Evolutionary conservation across 495 filamentous ascomycete genomes (phyloP), one percentile per base, ranked within the genome.

Genomic region (Tricharina praecox): DNA sequence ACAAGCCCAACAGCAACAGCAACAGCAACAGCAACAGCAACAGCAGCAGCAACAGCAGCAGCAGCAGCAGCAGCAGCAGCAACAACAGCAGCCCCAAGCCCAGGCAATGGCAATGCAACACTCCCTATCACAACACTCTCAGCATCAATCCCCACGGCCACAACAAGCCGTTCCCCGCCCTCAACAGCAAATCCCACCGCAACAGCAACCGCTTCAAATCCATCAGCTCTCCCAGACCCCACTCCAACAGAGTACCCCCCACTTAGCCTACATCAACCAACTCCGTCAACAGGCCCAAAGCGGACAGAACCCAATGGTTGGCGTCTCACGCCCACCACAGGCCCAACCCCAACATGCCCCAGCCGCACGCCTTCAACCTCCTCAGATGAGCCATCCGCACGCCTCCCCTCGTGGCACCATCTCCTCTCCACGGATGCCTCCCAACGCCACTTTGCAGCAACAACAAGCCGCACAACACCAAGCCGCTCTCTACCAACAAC

Each of bases 31-130:
- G 21, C 54, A 56, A 10, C 53, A 54, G 49, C 59, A 47, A 26
- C 55, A 57, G 30, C 58, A 56, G 23, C 56, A 61, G 15, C 59
- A 61, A 15, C 62, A 49, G 7, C 60, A 56, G 37, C 63, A 57
- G 38, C 61, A 63, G 25, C 59, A 59, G 13, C 62, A 68, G 28
- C 56, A 57, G 3, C 65, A 68, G 40, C 57, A 53, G 3, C 63
- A 25, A 21, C 51, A 47, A 11, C 42, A 34, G 18, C 33, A 49
- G 11, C 36, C 21, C 11, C 26, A 49, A 25, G 34, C 47, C 10
- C 53, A 55, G 16, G 19, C 40, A 25, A 44, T 23, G 15, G 42
- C 21, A 53, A 46, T 39, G 25, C 43, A 46, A 26, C 49, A 39
- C 24, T 46, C 30, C 24, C 43, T 35, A n/a, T 46, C 43, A 8